These are phyloP conservation scores for Cladophialophora yegresii DNA, from an alignment of 2,329 filamentous ascomycete genomes.

Conservation along the genomic window DNA sequence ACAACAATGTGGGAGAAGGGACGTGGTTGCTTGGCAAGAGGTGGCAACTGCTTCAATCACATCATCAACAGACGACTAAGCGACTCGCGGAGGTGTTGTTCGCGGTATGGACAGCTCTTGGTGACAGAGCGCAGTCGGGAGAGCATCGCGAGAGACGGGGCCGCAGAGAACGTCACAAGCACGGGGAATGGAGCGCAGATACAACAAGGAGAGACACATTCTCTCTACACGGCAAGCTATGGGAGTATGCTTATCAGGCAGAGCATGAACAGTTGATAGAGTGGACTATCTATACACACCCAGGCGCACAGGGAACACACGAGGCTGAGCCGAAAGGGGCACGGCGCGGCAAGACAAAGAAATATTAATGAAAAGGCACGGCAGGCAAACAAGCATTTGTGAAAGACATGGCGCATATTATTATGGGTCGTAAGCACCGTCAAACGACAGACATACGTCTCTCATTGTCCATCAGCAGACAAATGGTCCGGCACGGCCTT, in stretches of 20 bases:
- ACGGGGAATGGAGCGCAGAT: not conserved
- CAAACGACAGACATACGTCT: not conserved
- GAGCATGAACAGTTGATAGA: not conserved
- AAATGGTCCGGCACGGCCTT: not conserved
- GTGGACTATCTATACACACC: not conserved
- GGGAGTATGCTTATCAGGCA: not conserved
- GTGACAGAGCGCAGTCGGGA: not conserved
- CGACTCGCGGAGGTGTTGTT: not conserved
- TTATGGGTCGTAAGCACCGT: not conserved
- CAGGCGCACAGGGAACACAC: not conserved
- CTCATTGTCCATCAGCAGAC: not conserved
- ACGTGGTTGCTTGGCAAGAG: not conserved
- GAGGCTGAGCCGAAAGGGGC: not conserved
- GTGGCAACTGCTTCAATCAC: not conserved
- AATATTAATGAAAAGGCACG: not conserved
- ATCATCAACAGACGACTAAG: not conserved
- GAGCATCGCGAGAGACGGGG: not conserved
- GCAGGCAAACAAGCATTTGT: not conserved
- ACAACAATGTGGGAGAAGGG: not conserved
- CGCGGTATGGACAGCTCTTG: not conserved
- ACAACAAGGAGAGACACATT: not conserved
- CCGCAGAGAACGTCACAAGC: not conserved
- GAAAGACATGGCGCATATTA: not conserved
- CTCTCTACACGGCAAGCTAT: not conserved
- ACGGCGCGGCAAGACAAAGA: not conserved